These are phyloP conservation scores for Exsudoporus floridanus DNA, from an alignment of 1,284 basidiomycete species.

Conservation along the genomic window DNA sequence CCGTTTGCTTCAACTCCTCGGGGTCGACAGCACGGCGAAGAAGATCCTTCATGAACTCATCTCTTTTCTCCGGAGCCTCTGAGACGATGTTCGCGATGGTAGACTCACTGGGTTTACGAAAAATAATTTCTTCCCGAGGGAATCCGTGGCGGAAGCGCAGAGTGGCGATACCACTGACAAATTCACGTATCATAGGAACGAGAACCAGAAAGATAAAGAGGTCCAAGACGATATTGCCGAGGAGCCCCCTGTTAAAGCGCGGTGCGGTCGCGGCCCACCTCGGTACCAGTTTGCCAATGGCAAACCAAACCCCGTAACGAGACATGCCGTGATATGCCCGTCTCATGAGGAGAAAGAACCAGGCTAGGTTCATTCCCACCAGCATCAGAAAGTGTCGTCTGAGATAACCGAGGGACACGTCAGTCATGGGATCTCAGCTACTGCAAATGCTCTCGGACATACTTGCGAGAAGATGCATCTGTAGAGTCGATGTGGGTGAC, in stretches of 20 bases:
- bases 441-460: constrained; percentile 3
- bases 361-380: constrained; percentile 28
- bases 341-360: constrained; percentile 25
- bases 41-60: constrained; percentile 26
- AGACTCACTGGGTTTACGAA: constrained; percentile 32
- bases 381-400: constrained; percentile 31
- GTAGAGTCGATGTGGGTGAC: constrained; percentile 32
- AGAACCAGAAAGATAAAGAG: constrained; percentile 28
- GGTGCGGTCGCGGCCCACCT: constrained; percentile 17
- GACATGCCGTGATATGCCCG: constrained; percentile 25
- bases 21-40: constrained; percentile 31
- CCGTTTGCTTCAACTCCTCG: constrained; percentile 28
- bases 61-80: constrained; percentile 31
- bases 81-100: constrained; percentile 28
- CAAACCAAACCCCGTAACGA: constrained; percentile 31
- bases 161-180: constrained; percentile 18
- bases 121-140: constrained; percentile 29
- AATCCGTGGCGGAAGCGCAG: constrained; percentile 32
- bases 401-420: constrained; percentile 2
- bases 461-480: constrained; percentile 25
- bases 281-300: constrained; percentile 24
- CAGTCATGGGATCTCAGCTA: not conserved
- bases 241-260: constrained; percentile 13
- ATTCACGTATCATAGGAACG: constrained; percentile 24
- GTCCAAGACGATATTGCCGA: constrained; percentile 30